phyloP scores from a whole-genome alignment of 805 yeast genomes.

The Cyberlindnera meyerae region DNA sequence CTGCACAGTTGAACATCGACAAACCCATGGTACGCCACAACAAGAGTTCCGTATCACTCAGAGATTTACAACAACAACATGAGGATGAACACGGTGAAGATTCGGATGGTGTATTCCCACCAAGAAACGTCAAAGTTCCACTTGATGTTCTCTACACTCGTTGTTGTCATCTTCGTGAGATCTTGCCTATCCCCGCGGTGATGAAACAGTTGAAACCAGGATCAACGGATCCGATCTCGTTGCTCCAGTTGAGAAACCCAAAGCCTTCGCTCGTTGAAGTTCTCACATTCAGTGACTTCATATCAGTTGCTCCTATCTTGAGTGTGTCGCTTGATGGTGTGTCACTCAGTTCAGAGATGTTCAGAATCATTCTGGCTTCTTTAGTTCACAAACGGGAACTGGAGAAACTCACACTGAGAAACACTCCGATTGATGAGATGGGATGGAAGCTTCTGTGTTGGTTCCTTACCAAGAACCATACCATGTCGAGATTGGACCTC shows the following conservation, averaged over 20 bases:
- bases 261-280: slow-evolving; percentile 85
- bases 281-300: slow-evolving; percentile 80
- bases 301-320: slow-evolving; percentile 77
- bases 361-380: slow-evolving; percentile 62
- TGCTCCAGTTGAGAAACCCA: slow-evolving; percentile 75
- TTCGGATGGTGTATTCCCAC: slow-evolving; percentile 28
- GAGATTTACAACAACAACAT: slow-evolving; percentile 13
- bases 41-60: slow-evolving; percentile 26
- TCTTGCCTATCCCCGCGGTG: slow-evolving; percentile 87
- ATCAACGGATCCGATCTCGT: slow-evolving; percentile 75
- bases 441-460: slow-evolving; percentile 84
- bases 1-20: slow-evolving; percentile 35
- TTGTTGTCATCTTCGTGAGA: slow-evolving; percentile 89
- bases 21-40: slow-evolving; percentile 39
- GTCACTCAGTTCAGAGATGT: slow-evolving; percentile 66
- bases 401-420: slow-evolving; percentile 71
- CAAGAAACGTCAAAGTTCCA: slow-evolving; percentile 30
- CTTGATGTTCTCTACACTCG: slow-evolving; percentile 80
- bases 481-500: slow-evolving; percentile 55
- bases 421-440: slow-evolving; percentile 64
- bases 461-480: slow-evolving; percentile 63
- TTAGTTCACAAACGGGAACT: slow-evolving; percentile 56
- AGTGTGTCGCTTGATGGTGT: slow-evolving; percentile 81
- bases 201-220: slow-evolving; percentile 72
- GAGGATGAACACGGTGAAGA: too few species aligned